phyloP scores from a whole-genome alignment of 345 rosid species.

The Microthlaspi erraticum region DNA sequence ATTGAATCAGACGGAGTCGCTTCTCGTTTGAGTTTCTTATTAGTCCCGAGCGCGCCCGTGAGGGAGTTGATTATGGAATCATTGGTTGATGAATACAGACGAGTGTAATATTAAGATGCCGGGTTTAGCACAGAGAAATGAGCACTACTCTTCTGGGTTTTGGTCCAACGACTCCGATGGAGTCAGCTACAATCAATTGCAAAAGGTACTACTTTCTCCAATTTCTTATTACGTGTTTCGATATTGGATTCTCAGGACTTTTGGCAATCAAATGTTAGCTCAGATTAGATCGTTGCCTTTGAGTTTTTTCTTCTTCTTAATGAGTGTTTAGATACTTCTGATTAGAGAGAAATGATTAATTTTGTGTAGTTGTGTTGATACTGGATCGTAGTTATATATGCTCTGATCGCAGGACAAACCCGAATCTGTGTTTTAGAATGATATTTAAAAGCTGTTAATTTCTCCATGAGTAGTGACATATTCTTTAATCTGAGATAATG shows the following conservation, averaged over 20 bases:
- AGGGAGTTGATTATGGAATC: constrained; percentile 39
- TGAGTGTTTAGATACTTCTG: constrained; percentile 1
- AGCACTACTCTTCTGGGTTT: constrained; percentile 66
- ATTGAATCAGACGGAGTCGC: neutral
- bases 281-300: constrained; percentile 52
- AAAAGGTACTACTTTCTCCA: constrained; percentile 59
- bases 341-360: constrained; percentile 1
- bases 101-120: constrained; percentile 69
- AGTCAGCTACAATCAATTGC: constrained; percentile 75
- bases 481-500: neutral
- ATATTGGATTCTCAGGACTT: constrained; percentile 5
- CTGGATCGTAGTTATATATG: neutral
- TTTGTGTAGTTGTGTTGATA: too few species aligned
- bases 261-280: constrained; percentile 12
- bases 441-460: neutral
- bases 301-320: constrained; percentile 20
- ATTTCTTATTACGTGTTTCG: neutral
- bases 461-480: too few species aligned
- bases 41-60: neutral
- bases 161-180: constrained; percentile 78
- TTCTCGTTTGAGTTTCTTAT: constrained; percentile 9
- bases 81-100: constrained; percentile 40
- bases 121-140: constrained; percentile 74
- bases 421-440: neutral
- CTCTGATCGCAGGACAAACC: neutral